Percentiles rank a stretch among this genome's conserved stretches.
phyloP scores from a whole-genome alignment of 495 filamentous ascomycete species.

The Rusavskia elegans region DNA sequence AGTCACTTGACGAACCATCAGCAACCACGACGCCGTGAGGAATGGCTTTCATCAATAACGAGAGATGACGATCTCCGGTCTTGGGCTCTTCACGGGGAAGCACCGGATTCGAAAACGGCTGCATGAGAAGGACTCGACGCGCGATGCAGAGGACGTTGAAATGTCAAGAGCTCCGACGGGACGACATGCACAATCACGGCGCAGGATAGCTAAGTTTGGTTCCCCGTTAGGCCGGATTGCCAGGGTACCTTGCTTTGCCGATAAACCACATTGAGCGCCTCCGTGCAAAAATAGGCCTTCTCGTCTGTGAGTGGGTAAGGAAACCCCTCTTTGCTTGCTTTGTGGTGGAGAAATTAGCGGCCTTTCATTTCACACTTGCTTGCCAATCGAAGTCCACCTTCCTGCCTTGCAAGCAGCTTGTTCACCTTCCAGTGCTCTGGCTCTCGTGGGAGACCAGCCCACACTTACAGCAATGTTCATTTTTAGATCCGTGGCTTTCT shows the following conservation, averaged over 20 bases:
- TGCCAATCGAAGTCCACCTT: constrained; percentile 3
- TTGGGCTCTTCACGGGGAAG: neutral
- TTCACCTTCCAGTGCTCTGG: neutral
- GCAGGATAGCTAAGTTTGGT: neutral
- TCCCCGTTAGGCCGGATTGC: neutral
- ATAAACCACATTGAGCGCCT: constrained; percentile 7
- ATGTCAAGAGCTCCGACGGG: neutral
- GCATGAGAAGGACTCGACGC: neutral
- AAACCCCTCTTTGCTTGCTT: neutral
- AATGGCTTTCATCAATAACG: neutral
- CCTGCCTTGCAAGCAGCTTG: neutral
- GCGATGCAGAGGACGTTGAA: neutral
- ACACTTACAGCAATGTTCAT: constrained; percentile 4
- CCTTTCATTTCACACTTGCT: neutral
- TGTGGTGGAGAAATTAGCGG: neutral
- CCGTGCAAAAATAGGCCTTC: constrained; percentile 6
- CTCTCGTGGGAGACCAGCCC: constrained; percentile 1
- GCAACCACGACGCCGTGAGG: neutral
- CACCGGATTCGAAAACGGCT: neutral
- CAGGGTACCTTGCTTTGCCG: constrained; percentile 8
- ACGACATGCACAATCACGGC: neutral
- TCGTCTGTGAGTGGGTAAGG: constrained; percentile 1
- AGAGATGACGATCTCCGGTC: neutral
- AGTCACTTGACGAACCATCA: no score
- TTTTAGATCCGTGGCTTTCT: constrained; percentile 15